A percentile compares a stretch with the other conserved stretches of the same genome.
Evolutionary conservation across 495 filamentous ascomycete genomes (phyloP).

Genomic region (Halenospora varia): DNA sequence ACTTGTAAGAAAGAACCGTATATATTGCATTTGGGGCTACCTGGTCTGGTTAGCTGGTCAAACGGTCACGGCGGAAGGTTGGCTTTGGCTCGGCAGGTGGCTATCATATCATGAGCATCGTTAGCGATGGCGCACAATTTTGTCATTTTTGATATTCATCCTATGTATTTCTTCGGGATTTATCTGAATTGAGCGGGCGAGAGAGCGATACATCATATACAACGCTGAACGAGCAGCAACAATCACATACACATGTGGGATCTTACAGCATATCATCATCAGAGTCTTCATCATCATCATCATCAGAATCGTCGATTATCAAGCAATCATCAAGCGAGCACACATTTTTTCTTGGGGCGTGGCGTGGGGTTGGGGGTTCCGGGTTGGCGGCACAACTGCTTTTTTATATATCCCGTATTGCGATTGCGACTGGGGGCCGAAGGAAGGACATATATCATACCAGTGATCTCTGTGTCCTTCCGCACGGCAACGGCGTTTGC

Average conservation of each 20-base stretch:
- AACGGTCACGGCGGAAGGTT: not conserved
- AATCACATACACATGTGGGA: slow-evolving; percentile 4
- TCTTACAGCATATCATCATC: not conserved
- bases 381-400: not conserved
- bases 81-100: slow-evolving; percentile 10
- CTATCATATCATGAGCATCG: slow-evolving; percentile 20
- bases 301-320: not conserved
- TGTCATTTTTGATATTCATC: not conserved
- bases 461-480: not conserved
- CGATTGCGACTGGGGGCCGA: no score
- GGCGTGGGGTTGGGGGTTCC: not conserved
- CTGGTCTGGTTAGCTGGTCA: not conserved
- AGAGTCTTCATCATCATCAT: not conserved
- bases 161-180: not conserved
- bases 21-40: slow-evolving; percentile 16
- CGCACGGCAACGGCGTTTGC: not conserved
- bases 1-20: slow-evolving; percentile 17
- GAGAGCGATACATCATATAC: not conserved
- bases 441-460: no score
- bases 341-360: slow-evolving; percentile 1
- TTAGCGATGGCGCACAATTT: slow-evolving; percentile 20
- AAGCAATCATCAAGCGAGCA: slow-evolving; percentile 2
- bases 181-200: no score
- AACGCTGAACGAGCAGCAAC: not conserved
- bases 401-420: slow-evolving; percentile 17